These are phyloP conservation scores for Dimocarpus longan DNA, from an alignment of 345 rosid genomes.

Conservation along the genomic window DNA sequence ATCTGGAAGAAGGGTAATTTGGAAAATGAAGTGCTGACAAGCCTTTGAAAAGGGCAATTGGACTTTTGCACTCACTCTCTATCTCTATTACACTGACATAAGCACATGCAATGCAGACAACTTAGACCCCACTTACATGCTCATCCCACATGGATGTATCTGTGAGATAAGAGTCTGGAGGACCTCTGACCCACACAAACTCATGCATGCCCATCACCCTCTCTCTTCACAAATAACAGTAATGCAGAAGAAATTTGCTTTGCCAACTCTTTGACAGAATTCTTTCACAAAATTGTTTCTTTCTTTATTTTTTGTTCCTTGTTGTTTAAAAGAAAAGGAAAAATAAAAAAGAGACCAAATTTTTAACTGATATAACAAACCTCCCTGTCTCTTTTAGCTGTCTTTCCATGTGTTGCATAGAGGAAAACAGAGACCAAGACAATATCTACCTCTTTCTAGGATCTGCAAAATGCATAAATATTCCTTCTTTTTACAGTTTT, in stretches of 20 bases:
- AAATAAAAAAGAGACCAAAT: not conserved
- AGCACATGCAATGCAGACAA: constrained; percentile 70
- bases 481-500: constrained; percentile 37
- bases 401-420: constrained; percentile 40
- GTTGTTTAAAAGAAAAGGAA: no score
- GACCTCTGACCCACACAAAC: constrained; percentile 39
- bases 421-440: constrained; percentile 22
- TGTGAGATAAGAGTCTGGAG: constrained; percentile 36
- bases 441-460: constrained; percentile 48
- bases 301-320: not conserved
- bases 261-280: constrained; percentile 25
- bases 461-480: constrained; percentile 51
- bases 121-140: constrained; percentile 56
- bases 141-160: constrained; percentile 58
- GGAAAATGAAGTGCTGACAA: constrained; percentile 5
- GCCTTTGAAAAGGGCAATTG: constrained; percentile 6
- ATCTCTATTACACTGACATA: constrained; percentile 37
- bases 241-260: not conserved
- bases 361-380: constrained; percentile 21
- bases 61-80: constrained; percentile 1
- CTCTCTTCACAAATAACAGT: constrained; percentile 8
- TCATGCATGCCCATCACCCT: not conserved
- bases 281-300: not conserved
- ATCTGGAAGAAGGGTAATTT: not conserved
- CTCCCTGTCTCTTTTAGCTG: constrained; percentile 36